These are phyloP conservation scores for Salix suchowensis DNA, from an alignment of 345 rosid genomes.

Conservation along the genomic window DNA sequence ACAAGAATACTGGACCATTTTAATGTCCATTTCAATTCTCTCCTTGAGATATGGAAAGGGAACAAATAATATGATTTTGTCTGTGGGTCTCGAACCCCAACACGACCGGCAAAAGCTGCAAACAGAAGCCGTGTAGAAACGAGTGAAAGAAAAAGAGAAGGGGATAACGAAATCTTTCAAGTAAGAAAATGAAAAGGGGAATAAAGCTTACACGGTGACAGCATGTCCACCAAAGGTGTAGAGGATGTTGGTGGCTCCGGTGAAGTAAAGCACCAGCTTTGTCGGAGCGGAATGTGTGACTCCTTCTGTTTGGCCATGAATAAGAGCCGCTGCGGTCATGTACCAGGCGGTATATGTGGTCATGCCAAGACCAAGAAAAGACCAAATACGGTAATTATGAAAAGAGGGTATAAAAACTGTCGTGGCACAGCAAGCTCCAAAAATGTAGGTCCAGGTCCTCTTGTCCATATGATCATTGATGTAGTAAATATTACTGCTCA, in stretches of 20 bases:
- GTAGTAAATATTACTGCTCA: conserved; percentile 86
- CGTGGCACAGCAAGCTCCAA: conserved; percentile 99
- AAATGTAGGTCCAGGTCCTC: conserved; percentile 98
- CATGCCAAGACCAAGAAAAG: conserved; percentile 96
- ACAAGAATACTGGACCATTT: conserved; percentile 5
- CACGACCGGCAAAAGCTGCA: conserved; percentile 84
- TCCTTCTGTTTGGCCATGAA: conserved; percentile 74
- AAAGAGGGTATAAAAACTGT: conserved; percentile 97
- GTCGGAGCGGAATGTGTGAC: conserved; percentile 76
- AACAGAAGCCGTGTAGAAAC: conserved; percentile 70
- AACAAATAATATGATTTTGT: conserved; percentile 35
- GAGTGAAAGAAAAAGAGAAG: neutral
- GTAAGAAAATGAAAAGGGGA: neutral
- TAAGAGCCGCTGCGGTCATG: conserved; percentile 65
- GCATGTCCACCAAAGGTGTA: conserved; percentile 99
- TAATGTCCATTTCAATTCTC: conserved; percentile 21
- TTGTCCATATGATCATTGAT: conserved; percentile 92
- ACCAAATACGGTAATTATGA: conserved; percentile 97
- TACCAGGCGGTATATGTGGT: conserved; percentile 99
- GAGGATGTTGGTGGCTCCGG: conserved; percentile 97
- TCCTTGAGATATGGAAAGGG: conserved; percentile 5
- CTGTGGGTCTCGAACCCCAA: conserved; percentile 42
- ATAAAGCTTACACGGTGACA: conserved; percentile 81
- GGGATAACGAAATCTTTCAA: neutral
- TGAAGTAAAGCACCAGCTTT: conserved; percentile 84